Evolutionary conservation across 225 moss, liverwort and hornwort genomes (phyloP).

Genomic region (Pleurozium schreberi): DNA sequence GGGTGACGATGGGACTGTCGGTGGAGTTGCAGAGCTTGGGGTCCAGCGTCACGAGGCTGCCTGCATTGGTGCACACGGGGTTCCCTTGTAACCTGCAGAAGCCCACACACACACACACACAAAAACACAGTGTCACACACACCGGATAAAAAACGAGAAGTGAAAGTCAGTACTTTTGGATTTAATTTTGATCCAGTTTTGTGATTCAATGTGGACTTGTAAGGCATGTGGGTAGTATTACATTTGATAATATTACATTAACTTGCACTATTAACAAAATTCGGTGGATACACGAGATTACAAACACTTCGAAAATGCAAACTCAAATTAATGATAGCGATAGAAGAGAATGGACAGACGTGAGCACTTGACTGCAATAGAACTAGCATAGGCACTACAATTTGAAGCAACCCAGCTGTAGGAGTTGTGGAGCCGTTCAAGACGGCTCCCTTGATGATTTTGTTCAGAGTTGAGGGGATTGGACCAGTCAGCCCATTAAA

Average conservation of each 20-base stretch:
- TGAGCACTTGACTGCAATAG: not conserved
- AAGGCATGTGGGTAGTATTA: not conserved
- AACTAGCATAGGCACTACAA: not conserved
- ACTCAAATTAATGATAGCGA: not conserved
- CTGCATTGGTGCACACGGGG: constrained; percentile 11
- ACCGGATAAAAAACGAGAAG: not conserved
- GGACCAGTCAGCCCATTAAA: constrained; percentile 23
- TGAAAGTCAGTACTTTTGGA: not conserved
- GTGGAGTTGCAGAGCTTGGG: constrained; percentile 3
- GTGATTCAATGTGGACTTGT: not conserved
- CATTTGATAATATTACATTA: not conserved
- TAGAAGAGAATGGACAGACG: not conserved
- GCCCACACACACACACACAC: not conserved
- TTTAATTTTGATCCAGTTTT: not conserved
- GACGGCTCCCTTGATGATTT: not conserved
- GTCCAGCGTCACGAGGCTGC: not conserved
- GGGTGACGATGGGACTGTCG: not conserved
- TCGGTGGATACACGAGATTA: not conserved
- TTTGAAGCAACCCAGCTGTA: constrained; percentile 8
- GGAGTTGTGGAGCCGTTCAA: not conserved
- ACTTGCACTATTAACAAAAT: not conserved
- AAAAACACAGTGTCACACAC: no score
- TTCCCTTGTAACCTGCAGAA: constrained; percentile 40
- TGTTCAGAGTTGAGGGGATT: constrained; percentile 18
- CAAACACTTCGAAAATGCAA: not conserved